Conservation (phyloP, 768 basidiomycete genomes). For the Lepiota brunneoincarnata region DNA sequence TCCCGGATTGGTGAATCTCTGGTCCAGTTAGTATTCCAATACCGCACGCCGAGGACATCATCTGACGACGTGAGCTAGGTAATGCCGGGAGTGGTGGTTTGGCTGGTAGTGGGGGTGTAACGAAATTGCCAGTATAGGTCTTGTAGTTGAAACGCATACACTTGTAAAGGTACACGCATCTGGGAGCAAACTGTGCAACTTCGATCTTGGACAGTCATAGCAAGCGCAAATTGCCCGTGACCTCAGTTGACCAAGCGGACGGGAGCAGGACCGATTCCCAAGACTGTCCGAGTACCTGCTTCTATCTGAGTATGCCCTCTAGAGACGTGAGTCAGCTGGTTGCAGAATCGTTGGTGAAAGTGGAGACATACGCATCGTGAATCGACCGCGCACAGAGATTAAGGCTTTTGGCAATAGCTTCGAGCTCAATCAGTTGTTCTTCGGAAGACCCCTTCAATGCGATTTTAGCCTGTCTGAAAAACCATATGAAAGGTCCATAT, state of each 20-base stretch:
- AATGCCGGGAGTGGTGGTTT: neutral
- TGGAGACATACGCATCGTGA: conserved; percentile 67
- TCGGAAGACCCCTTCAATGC: conserved; percentile 80
- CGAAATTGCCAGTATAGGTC: neutral
- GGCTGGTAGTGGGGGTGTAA: neutral
- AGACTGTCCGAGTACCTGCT: conserved; percentile 80
- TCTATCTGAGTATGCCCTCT: conserved; percentile 86
- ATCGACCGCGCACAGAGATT: conserved; percentile 91
- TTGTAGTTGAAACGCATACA: neutral
- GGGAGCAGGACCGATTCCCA: conserved; percentile 92
- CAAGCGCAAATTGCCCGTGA: conserved; percentile 75
- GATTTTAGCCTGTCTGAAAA: conserved; percentile 88
- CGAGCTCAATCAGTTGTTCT: conserved; percentile 81
- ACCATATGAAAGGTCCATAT: neutral
- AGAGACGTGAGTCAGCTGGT: conserved; percentile 23
- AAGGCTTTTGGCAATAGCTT: conserved; percentile 83
- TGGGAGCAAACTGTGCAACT: neutral
- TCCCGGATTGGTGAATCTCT: conserved; percentile 26
- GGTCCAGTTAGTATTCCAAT: conserved; percentile 26
- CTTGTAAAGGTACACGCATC: neutral
- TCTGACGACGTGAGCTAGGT: neutral
- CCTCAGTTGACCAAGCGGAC: conserved; percentile 78
- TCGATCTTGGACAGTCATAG: conserved; percentile 35
- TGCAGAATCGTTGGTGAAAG: neutral
- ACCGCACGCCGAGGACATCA: neutral